Base-by-base conservation (phyloP, 352 stramenopile genomes). In the Phytopythium kandeliae region DNA sequence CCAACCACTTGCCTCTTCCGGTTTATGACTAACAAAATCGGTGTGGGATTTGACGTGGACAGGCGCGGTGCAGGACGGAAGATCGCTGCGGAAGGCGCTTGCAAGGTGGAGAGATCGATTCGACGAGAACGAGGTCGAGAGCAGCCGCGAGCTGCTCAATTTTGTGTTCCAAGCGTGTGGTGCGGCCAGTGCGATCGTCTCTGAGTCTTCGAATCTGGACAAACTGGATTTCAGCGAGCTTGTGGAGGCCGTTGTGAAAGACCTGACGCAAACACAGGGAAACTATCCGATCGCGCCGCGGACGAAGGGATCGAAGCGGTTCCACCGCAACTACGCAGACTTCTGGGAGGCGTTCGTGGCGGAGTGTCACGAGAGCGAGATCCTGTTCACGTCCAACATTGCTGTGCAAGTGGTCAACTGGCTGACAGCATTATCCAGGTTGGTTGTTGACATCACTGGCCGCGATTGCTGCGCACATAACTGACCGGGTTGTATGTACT, bases 311-410 rank as follows among this genome's bases (percentile, higher is more conserved):
- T 74, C 61, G 61, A 87, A 74, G 49, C 75, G 78, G 44, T 92
- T 91, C 26, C 67, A 87, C 36, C 41, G 45, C 15, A 71, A 76
- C 48, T 94, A 91, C 25, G 65, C 74, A 9, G 66, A 79, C 40
- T 93, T 95, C 49, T 95, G 83, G 85, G 58, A 85, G 21, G 63
- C 58, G 25, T 87, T 93, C 46, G 69, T 94, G 48, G 72, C 70
- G 17, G 80, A 95, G 43, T 89, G 77, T 42, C 76, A 77, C 35
- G 83, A 95, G 41, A 92, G 81, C 42, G 85, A 95, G 19, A 63
- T 91, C 6, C 57, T 95, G 36, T 90, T 94, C 53, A 83, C 70
- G 4, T 82, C 75, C 3, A 60, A 84, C 6, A 43, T 95, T 13
- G 62, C 75, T 1, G 69, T 67, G 8, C 74, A 81, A 24, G 76